Evolutionary conservation across 2,329 filamentous ascomycete genomes (phyloP).

Genomic region (Colletotrichum trifolii): DNA sequence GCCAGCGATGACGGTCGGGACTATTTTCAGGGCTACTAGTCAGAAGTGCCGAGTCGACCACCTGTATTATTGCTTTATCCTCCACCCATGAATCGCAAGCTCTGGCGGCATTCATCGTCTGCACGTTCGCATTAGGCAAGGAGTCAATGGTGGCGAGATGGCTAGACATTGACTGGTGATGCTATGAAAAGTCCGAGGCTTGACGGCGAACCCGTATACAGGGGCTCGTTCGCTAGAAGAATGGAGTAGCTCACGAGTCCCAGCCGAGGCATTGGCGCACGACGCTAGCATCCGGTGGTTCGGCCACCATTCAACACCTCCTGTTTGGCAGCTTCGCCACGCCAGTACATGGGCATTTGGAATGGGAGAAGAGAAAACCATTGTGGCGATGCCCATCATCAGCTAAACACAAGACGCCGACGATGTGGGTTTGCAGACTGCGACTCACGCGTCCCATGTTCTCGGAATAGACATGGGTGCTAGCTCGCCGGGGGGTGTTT

Average conservation of each 20-base stretch:
- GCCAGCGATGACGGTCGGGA: neutral
- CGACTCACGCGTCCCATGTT: constrained; percentile 19
- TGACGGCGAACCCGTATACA: constrained; percentile 24
- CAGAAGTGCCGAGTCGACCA: neutral
- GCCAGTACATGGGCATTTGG: constrained; percentile 18
- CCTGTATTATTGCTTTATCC: too few relatives aligned
- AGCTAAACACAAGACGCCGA: constrained; percentile 6
- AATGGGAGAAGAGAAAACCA: constrained; percentile 19
- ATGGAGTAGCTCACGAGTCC: neutral
- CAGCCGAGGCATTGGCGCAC: constrained; percentile 8
- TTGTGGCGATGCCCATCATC: constrained; percentile 4
- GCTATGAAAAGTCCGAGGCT: constrained; percentile 9
- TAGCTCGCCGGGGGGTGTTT: constrained; percentile 3
- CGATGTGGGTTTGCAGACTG: neutral
- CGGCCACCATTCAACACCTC: constrained; percentile 7
- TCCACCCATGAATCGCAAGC: too few relatives aligned
- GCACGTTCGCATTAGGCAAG: too few relatives aligned
- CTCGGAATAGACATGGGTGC: constrained; percentile 9
- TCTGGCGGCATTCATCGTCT: too few relatives aligned
- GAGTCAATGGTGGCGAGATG: too few relatives aligned
- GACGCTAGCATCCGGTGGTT: constrained; percentile 29
- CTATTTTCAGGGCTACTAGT: neutral
- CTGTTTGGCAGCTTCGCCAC: constrained; percentile 1
- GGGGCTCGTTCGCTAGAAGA: constrained; percentile 1
- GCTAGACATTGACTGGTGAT: too few relatives aligned